Percentiles rank a stretch among this genome's conserved stretches.
These are phyloP conservation scores for Nemania diffusa DNA, from an alignment of 2,329 filamentous ascomycete species.

Conservation along the genomic window DNA sequence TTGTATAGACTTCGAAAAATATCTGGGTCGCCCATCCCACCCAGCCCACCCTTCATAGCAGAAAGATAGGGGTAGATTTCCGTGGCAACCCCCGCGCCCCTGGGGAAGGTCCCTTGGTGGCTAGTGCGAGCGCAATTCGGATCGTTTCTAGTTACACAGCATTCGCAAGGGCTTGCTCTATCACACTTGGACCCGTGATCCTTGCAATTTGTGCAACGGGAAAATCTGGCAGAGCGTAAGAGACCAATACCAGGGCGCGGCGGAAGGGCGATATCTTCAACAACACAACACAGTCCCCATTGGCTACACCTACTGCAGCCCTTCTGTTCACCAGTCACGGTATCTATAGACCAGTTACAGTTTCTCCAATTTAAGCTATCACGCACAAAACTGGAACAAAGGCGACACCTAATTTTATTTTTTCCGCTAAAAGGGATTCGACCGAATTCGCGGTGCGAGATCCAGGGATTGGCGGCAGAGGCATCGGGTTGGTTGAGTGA, in stretches of 20 bases:
- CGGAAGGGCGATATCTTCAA: background rate
- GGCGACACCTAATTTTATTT: too few relatives aligned
- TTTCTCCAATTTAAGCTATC: too few relatives aligned
- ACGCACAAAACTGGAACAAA: too few relatives aligned
- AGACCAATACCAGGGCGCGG: background rate
- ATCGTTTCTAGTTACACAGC: background rate
- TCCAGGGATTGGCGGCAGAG: too few relatives aligned
- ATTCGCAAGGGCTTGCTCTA: background rate
- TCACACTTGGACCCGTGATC: background rate
- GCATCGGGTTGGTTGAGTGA: too few relatives aligned
- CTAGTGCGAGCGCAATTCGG: background rate
- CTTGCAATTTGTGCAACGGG: background rate
- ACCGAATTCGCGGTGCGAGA: too few relatives aligned
- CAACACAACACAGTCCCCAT: background rate
- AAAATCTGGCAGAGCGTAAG: too few relatives aligned
- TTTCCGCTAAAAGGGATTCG: too few relatives aligned
- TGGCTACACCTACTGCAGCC: background rate
- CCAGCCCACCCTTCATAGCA: background rate
- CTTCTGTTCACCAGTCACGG: background rate
- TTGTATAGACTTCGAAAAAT: fast-evolving
- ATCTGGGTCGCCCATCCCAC: background rate
- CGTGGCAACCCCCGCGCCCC: background rate
- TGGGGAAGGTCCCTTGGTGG: background rate
- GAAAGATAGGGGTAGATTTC: conserved; percentile 23
- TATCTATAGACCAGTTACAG: background rate